Percentiles rank a stretch among this genome's conserved stretches.
These are phyloP conservation scores for Diospyros lotus DNA, from an alignment of 148 eudicot species.

Conservation along the genomic window DNA sequence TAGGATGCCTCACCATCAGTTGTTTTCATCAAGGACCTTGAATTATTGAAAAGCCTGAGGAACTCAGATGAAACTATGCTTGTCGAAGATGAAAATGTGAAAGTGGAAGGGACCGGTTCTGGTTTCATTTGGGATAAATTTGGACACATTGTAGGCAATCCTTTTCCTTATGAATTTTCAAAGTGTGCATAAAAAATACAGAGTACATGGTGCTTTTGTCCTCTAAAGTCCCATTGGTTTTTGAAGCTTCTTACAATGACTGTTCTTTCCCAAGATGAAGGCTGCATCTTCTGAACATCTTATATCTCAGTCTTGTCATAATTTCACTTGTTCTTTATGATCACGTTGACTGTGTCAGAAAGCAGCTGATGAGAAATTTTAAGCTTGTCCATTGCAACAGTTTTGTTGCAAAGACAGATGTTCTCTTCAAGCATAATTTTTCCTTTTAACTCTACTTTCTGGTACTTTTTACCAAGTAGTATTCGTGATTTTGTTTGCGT, in stretches of 20 bases:
- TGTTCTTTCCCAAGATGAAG: not conserved
- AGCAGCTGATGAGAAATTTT: not conserved
- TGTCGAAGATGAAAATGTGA: constrained; percentile 52
- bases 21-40: constrained; percentile 70
- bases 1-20: constrained; percentile 88
- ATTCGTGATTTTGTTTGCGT: not conserved
- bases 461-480: not conserved
- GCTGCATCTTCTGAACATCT: not conserved
- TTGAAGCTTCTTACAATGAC: not conserved
- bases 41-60: constrained; percentile 41
- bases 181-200: not conserved
- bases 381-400: not conserved
- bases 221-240: not conserved
- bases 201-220: not conserved
- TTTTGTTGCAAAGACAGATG: not conserved
- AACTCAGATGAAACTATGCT: constrained; percentile 31
- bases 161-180: not conserved
- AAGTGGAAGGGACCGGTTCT: constrained; percentile 92
- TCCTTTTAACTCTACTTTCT: not conserved
- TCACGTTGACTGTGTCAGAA: not conserved
- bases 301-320: not conserved
- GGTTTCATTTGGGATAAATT: constrained; percentile 97
- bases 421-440: not conserved
- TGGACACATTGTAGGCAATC: constrained; percentile 82
- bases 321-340: not conserved